phyloP scores from a whole-genome alignment of 306 rosid genomes.

The Urtica urens region DNA sequence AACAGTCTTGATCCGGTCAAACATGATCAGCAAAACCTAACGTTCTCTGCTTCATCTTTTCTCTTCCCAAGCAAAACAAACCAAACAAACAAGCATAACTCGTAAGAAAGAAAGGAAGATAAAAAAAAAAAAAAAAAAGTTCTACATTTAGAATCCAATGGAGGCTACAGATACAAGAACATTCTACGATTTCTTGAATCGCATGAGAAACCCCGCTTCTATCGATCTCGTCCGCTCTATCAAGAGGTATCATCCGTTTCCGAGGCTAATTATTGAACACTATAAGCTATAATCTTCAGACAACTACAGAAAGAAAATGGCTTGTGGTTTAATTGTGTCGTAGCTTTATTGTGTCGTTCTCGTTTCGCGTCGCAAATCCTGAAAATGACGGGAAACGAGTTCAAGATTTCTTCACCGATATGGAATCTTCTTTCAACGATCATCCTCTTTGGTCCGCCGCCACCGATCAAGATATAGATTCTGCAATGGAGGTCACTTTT shows the following conservation, averaged over 20 bases:
- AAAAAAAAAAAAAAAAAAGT: neutral
- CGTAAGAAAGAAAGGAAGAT: neutral
- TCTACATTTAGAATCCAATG: neutral
- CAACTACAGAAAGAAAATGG: neutral
- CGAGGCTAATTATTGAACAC: too few relatives aligned
- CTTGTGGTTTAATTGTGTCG: neutral
- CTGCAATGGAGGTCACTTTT: slow-evolving; percentile 46
- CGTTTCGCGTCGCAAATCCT: slow-evolving; percentile 30
- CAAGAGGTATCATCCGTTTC: slow-evolving; percentile 35
- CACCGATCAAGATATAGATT: slow-evolving; percentile 44
- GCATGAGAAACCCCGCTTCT: slow-evolving; percentile 73
- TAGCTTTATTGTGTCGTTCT: slow-evolving; percentile 42
- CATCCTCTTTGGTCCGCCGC: slow-evolving; percentile 59
- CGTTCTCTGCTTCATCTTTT: neutral
- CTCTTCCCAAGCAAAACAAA: too few relatives aligned
- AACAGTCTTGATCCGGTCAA: too few relatives aligned
- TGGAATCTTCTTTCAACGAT: slow-evolving; percentile 34
- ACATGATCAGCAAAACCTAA: too few relatives aligned
- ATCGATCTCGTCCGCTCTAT: slow-evolving; percentile 60
- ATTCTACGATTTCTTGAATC: slow-evolving; percentile 60
- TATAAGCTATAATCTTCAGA: too few relatives aligned
- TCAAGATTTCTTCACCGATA: slow-evolving; percentile 32
- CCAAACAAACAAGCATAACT: too few relatives aligned
- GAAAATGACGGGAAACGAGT: slow-evolving; percentile 32
- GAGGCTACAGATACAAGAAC: slow-evolving; percentile 10